Base-by-base conservation (phyloP, 495 filamentous ascomycete species). In the Aspergillus diversus region DNA sequence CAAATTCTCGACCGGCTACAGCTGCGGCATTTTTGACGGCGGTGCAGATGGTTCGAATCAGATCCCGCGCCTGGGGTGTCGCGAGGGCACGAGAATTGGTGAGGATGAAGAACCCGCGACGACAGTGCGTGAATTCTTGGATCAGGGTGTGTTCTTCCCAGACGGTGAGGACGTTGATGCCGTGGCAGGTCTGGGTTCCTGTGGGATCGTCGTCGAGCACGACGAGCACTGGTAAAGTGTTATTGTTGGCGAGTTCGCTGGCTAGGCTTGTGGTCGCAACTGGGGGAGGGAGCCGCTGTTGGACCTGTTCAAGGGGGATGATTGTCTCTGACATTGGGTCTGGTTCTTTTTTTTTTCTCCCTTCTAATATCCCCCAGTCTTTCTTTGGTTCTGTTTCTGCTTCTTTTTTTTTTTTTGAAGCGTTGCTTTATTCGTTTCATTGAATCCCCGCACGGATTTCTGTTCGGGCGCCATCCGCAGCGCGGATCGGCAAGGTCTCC, bases 191-290 rank as follows among this genome's bases (percentile, higher is more conserved):
- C 33, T 55, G 53, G 15, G 53, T 55, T 3, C 53, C 53, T 1
- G 53, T 55, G 53, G 53, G 53, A 21, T 55, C 53, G 53, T 55
- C 53, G 21, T 55, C 53, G 33, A 55, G 53, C 34, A 55, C 53
- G 34, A 55, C 53, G 3, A 55, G 53, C 13, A 55, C 34, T 2
- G 53, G 53, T 35, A 55, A 35, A 12, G 21, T 17, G 15, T 21
- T 6, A 7, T n/a, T 55, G 33, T 33, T 5, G 33, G 53, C 53
- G 32, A 55, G 35, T n/a, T 42, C 12, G 7, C 3, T 8, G 13
- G 21, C 33, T 2, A 55, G 33, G 11, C 17, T 33, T 5, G 53
- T 55, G 11, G 33, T 39, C n/a, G 53, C 6, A 13, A 55, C 53
- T 6, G 53, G 33, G 5, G 53, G 11, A 4, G 53, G 53, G 17